Evolutionary conservation across 2,329 filamentous ascomycete genomes (phyloP).

Genomic region (Penicillium sp.): DNA sequence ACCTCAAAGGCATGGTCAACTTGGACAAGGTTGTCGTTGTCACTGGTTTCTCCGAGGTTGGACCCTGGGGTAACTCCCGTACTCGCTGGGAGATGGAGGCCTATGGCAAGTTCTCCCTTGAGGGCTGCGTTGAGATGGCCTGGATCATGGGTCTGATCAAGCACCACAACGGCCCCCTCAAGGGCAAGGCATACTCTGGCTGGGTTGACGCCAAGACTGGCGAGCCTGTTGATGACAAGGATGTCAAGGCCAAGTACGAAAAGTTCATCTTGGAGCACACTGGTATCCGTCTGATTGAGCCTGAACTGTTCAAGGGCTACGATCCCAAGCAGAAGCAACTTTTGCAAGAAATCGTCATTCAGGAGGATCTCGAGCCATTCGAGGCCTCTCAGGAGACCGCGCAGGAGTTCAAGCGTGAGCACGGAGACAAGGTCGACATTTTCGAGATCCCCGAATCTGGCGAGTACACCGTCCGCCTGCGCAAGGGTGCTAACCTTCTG

Average conservation of each 20-base stretch:
- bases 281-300: constrained; percentile 95
- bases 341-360: constrained; percentile 93
- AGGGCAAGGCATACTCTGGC: constrained; percentile 92
- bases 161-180: constrained; percentile 93
- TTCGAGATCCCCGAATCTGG: constrained; percentile 92
- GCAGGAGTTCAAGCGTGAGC: constrained; percentile 93
- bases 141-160: constrained; percentile 99
- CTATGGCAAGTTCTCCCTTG: constrained; percentile 89
- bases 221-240: constrained; percentile 95
- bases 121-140: constrained; percentile 98
- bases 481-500: constrained; percentile 89
- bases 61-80: constrained; percentile 94
- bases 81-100: constrained; percentile 99
- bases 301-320: constrained; percentile 92
- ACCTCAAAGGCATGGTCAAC: constrained; percentile 96
- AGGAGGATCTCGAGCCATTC: constrained; percentile 95
- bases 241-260: constrained; percentile 96
- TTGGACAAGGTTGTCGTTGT: constrained; percentile 97
- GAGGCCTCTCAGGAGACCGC: constrained; percentile 96
- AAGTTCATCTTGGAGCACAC: constrained; percentile 93
- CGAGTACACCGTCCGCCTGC: constrained; percentile 89
- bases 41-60: constrained; percentile 79
- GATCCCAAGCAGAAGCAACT: constrained; percentile 98
- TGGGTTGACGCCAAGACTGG: constrained; percentile 93
- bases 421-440: constrained; percentile 94